Percentiles rank a stretch among this genome's conserved stretches.
Evolutionary conservation across 78 protist species (phyloP).

Genomic region (Monosiga brevicollis): DNA sequence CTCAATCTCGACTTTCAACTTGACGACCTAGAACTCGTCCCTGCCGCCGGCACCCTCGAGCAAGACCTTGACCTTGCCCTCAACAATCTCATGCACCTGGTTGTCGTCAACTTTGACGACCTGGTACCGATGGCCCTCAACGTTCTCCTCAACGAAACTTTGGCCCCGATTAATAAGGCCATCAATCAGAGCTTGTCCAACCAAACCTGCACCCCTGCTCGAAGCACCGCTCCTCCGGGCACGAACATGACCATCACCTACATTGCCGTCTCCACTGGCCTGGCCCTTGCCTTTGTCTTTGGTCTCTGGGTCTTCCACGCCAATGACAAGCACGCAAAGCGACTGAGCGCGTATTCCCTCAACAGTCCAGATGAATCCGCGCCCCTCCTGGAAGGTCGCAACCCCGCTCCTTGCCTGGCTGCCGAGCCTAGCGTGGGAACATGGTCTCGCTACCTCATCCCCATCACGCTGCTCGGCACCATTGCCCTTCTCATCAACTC

Average conservation of each 20-base stretch:
- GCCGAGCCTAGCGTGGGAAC: background rate
- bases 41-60: background rate
- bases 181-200: background rate
- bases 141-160: background rate
- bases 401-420: background rate
- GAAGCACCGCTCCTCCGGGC: background rate
- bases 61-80: background rate
- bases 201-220: background rate
- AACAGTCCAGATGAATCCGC: background rate
- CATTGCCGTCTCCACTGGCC: background rate
- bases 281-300: background rate
- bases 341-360: background rate
- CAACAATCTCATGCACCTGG: background rate
- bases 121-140: background rate
- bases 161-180: background rate
- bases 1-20: background rate
- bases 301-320: background rate
- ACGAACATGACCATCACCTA: background rate
- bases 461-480: background rate
- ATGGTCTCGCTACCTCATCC: slow-evolving; percentile 2
- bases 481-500: slow-evolving; percentile 16
- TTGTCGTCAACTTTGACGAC: background rate
- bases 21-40: background rate
- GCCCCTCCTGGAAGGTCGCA: background rate
- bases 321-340: background rate